A percentile compares a stretch with the other conserved stretches of the same genome.
These are phyloP conservation scores for Mycena epipterygia DNA, from an alignment of 768 basidiomycete species.

Conservation along the genomic window DNA sequence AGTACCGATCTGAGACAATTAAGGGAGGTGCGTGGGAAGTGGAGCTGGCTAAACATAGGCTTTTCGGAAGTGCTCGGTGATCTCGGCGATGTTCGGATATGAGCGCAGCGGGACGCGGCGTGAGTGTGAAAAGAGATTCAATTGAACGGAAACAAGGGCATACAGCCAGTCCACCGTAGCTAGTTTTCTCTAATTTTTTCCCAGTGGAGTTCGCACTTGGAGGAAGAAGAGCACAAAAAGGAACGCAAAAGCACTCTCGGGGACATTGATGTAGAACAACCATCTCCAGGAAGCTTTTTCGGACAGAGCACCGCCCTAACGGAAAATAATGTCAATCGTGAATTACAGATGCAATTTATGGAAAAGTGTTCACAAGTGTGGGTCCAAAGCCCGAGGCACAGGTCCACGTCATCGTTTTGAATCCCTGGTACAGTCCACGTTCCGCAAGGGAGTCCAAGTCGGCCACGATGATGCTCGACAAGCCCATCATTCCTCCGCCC, in stretches of 20 bases:
- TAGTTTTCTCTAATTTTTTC: background rate
- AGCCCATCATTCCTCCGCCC: background rate
- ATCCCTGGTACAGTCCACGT: background rate
- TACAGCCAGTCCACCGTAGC: slow-evolving; percentile 13
- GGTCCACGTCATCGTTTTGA: slow-evolving; percentile 12
- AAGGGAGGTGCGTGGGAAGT: too few species aligned
- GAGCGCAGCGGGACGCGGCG: too few species aligned
- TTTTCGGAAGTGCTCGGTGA: too few species aligned
- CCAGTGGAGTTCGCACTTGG: background rate
- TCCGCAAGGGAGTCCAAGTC: slow-evolving; percentile 1
- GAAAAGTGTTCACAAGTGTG: background rate
- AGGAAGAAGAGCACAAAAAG: slow-evolving; percentile 4
- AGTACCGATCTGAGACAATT: too few species aligned
- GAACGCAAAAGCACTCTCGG: slow-evolving; percentile 5
- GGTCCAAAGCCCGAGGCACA: slow-evolving; percentile 9
- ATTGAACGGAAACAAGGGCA: background rate
- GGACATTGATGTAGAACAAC: slow-evolving; percentile 12
- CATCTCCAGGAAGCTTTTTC: background rate
- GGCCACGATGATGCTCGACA: background rate
- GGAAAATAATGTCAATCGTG: background rate
- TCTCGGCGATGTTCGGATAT: too few species aligned
- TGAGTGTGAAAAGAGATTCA: too few species aligned
- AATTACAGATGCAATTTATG: background rate
- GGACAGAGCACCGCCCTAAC: slow-evolving; percentile 3
- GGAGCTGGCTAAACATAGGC: too few species aligned